Base-by-base conservation (phyloP, 2,329 filamentous ascomycete species). In the Talaromyces sp. region DNA sequence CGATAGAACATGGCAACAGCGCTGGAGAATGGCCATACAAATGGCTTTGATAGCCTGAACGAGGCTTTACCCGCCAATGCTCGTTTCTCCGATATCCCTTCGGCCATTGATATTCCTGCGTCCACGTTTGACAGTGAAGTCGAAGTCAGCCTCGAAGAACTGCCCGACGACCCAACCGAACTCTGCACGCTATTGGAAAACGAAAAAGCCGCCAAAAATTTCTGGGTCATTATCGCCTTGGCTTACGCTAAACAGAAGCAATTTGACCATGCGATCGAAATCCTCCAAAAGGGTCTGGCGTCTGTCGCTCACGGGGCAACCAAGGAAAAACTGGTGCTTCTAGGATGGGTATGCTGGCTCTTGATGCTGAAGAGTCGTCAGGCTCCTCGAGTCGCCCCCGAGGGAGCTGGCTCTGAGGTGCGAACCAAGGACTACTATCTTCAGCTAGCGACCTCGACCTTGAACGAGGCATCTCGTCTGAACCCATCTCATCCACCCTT, bases 181-280 rank as follows among this genome's bases (percentile, higher is more conserved):
- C 84, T 99, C 5, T 99, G 94, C 75, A 94, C 91, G 31, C 83
- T 99, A 56, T 86, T 99, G 64, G 93, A 99, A 78, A 96, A 94
- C 70, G 95, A 99, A 75, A 87, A 88, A 70, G 92, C 92, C 17
- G 89, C 91, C 41, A 92, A 93, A 69, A 91, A 88, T 57, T 95
- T 95, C 67, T 99, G 95, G 95, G 93, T 99, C 82, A 93, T 91
- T n/a, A 94, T 97, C 66, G 90, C 95, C 48, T 83, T 97, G 61
- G 93, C 93, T 54, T 99, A 99, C 72, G 93, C 94, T 46, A 99
- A 97, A 79, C 91, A 96, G 78, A 88, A 88, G 71, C 96, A 96
- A 78, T 85, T 94, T 63, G 92, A 97, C 71, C 90, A 94, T 77
- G 86, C 86, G 56, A 84, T 89, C 62, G 85, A 88, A 63, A 86